These are phyloP conservation scores for Globisporangium camurandrum DNA, from an alignment of 352 stramenopile genomes.

Conservation along the genomic window DNA sequence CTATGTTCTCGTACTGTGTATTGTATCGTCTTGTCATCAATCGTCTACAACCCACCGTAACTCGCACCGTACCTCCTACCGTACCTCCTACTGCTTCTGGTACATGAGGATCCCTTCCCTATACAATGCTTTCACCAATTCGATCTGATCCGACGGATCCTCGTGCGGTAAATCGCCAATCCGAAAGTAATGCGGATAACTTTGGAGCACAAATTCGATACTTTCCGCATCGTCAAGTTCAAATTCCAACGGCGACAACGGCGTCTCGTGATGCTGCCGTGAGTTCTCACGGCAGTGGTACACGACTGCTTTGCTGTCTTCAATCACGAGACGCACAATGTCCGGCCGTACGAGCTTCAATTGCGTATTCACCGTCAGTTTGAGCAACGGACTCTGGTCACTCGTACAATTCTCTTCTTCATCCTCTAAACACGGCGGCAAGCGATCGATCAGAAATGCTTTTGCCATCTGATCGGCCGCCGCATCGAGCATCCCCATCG, in stretches of 20 bases:
- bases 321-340: slow-evolving; percentile 63
- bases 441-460: slow-evolving; percentile 70
- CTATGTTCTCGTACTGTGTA: too few species aligned
- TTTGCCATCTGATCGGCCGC: slow-evolving; percentile 77
- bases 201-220: slow-evolving; percentile 69
- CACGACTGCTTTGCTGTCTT: slow-evolving; percentile 66
- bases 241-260: slow-evolving; percentile 67
- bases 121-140: slow-evolving; percentile 61
- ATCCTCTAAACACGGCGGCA: slow-evolving; percentile 64
- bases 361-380: slow-evolving; percentile 76
- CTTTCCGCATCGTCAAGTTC: slow-evolving; percentile 75
- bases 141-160: slow-evolving; percentile 63
- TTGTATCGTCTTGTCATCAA: neutral
- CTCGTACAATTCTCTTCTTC: slow-evolving; percentile 77
- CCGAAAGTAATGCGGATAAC: slow-evolving; percentile 71
- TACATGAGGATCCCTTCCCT: slow-evolving; percentile 74
- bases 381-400: slow-evolving; percentile 67
- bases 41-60: neutral
- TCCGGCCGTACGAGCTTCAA: slow-evolving; percentile 62
- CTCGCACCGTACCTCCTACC: neutral
- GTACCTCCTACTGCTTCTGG: slow-evolving; percentile 31
- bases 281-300: slow-evolving; percentile 82
- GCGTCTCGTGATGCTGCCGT: slow-evolving; percentile 61
- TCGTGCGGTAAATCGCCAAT: slow-evolving; percentile 72
- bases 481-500: slow-evolving; percentile 66